Percentiles rank a stretch among this genome's conserved stretches.
These are phyloP conservation scores for Dipodascus albidus DNA, from an alignment of 805 yeast genomes.

Conservation along the genomic window DNA sequence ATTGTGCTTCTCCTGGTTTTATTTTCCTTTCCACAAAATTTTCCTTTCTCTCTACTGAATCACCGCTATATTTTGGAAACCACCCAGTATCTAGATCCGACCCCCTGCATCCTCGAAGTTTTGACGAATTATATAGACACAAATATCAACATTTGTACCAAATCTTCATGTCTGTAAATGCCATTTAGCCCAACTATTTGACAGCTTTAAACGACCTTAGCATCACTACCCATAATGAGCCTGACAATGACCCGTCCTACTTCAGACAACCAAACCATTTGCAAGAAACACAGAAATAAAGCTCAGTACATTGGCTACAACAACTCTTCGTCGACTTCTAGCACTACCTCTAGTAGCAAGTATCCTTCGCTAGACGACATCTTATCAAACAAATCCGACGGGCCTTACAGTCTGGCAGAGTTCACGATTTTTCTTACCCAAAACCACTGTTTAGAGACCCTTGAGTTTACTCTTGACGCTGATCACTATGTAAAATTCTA, in stretches of 20 bases:
- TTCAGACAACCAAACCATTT: not conserved
- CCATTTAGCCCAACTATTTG: not conserved
- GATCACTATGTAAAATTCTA: constrained; percentile 14
- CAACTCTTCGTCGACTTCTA: constrained; percentile 3
- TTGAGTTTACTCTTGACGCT: constrained; percentile 23
- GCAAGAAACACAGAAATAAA: not conserved
- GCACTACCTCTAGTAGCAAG: constrained; percentile 1
- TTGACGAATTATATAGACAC: too few species aligned
- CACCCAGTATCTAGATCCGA: too few species aligned
- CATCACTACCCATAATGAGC: not conserved
- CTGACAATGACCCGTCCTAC: not conserved
- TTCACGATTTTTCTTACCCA: constrained; percentile 21
- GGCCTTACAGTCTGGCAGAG: constrained; percentile 21
- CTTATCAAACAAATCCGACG: constrained; percentile 13
- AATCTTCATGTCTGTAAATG: not conserved
- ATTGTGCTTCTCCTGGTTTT: not conserved
- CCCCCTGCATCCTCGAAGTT: too few species aligned
- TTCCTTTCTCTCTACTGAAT: not conserved
- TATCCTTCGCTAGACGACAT: constrained; percentile 22
- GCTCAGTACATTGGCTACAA: too few species aligned
- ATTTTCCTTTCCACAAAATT: not conserved
- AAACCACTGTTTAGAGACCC: constrained; percentile 22
- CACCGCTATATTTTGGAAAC: too few species aligned
- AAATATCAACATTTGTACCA: too few species aligned
- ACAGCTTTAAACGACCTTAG: not conserved